These are phyloP conservation scores for Mortierella sp. DNA, from an alignment of 371 early-diverging fungal species.

Conservation along the genomic window DNA sequence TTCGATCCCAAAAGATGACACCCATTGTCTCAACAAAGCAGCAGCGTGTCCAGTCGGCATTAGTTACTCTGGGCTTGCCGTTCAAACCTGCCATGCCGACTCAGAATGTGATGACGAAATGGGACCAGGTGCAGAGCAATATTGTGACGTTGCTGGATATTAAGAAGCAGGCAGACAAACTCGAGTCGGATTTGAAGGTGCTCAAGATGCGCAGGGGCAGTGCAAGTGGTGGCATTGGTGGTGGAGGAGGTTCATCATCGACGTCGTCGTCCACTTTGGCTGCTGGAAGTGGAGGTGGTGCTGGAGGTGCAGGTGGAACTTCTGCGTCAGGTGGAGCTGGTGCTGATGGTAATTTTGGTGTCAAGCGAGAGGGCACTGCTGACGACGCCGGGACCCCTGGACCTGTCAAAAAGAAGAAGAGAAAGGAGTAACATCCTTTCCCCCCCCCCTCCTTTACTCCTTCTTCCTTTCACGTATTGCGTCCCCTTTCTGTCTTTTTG, in stretches of 20 bases:
- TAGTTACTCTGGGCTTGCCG: constrained; percentile 77
- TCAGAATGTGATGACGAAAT: constrained; percentile 77
- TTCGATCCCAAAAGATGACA: constrained; percentile 80
- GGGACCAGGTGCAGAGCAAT: constrained; percentile 79
- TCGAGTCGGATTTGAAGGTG: constrained; percentile 81
- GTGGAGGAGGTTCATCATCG: constrained; percentile 23
- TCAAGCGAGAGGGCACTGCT: constrained; percentile 53
- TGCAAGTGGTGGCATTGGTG: constrained; percentile 25
- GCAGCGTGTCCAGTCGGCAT: constrained; percentile 73
- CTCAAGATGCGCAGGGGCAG: constrained; percentile 65
- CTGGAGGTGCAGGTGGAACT: background rate
- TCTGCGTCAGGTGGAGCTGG: background rate
- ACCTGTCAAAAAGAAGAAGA: constrained; percentile 55
- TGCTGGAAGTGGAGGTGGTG: constrained; percentile 6
- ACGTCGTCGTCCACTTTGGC: background rate
- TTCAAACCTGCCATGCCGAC: constrained; percentile 89
- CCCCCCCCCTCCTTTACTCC: background rate
- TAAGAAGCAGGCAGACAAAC: constrained; percentile 85
- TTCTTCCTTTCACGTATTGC: background rate
- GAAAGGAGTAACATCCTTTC: constrained; percentile 34
- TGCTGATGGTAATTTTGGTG: constrained; percentile 34
- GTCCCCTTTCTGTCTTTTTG: background rate
- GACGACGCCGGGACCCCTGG: constrained; percentile 41
- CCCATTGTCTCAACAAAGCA: constrained; percentile 77
- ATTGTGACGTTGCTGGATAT: constrained; percentile 84